Evolutionary conservation across 495 filamentous ascomycete species (phyloP), one percentile per base, ranked within the genome.

Genomic region (Parmelia sp.): DNA sequence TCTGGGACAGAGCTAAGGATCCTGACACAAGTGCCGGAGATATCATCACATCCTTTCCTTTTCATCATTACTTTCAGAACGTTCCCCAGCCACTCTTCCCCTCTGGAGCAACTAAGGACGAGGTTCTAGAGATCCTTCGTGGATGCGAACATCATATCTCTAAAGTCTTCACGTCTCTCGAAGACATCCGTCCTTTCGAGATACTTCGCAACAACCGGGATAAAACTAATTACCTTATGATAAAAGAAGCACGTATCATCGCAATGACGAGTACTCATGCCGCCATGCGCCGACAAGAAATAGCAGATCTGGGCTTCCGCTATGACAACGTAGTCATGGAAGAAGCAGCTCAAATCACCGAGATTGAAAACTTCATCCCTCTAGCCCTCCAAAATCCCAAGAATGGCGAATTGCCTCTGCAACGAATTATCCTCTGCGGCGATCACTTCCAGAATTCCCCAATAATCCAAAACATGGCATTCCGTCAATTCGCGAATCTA

Each of bases 261-360:
- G 94, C 94, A 60, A 97, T 97, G 95, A 99, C 94, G 14, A 91
- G 90, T 4, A 99, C 94, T 2, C 94, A 99, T 76, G 95, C 94
- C 15, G 94, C 94, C n/a, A 99, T 98, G 88, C 87, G 92, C 64
- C 82, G 92, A 57, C 86, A 90, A 65, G 94, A 97, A 70, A 99
- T 99, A 69, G 87, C 90, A 1, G 81, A 84, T 25, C 81, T 97
- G 53, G 95, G 94, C 9, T 97, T 99, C 80, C 89, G 91, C 67
- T 99, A 97, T 69, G 92, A 97, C 75, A 97, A 96, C 68, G 89
- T 99, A 19, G 80, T 99, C 58, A 96, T 99, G 93, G 94, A 99
- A 82, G 94, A 99, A 78, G 92, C 94, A 4, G 94, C 94, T 27
- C 94, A 99, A 69, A 95, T 97, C 71, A 97, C 95, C 14, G 94